These are phyloP conservation scores for Canna indica DNA, from an alignment of 176 grass and related monocot genomes.

Conservation along the genomic window DNA sequence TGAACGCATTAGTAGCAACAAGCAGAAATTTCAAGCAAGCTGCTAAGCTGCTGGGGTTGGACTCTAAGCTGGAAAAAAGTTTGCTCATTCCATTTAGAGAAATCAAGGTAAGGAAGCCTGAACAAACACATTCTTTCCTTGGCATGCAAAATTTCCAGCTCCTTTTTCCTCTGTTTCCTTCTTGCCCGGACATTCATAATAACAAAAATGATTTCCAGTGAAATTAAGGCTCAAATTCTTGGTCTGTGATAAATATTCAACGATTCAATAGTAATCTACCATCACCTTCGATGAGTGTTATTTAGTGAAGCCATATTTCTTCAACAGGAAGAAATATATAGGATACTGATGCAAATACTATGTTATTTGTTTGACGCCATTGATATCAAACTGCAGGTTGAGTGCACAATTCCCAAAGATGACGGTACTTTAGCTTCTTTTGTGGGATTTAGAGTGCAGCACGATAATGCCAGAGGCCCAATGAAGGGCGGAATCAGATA, in stretches of 20 bases:
- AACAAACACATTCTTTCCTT: not conserved
- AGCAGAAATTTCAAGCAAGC: conserved; percentile 23
- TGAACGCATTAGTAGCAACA: conserved; percentile 17
- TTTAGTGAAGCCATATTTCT: not conserved
- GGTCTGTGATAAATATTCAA: not conserved
- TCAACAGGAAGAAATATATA: not conserved
- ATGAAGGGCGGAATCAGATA: conserved; percentile 99
- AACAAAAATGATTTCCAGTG: too few relatives aligned
- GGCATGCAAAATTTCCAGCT: not conserved
- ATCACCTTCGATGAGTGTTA: not conserved
- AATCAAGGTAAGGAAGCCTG: conserved; percentile 4
- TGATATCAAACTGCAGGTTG: conserved; percentile 41
- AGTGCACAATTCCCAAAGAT: conserved; percentile 94
- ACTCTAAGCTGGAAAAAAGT: conserved; percentile 22
- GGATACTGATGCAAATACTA: not conserved
- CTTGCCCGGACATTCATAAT: not conserved
- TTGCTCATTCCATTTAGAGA: conserved; percentile 22
- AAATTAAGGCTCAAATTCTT: not conserved
- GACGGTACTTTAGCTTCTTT: conserved; percentile 79
- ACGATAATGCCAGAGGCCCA: conserved; percentile 89
- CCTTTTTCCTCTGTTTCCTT: not conserved
- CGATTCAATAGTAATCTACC: not conserved
- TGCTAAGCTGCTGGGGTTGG: conserved; percentile 21
- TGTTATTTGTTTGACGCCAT: not conserved
- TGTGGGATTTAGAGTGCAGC: conserved; percentile 89